Evolutionary conservation across 2,329 filamentous ascomycete species (phyloP), one percentile per base, ranked within the genome.

Genomic region (Clarireedia sp.): DNA sequence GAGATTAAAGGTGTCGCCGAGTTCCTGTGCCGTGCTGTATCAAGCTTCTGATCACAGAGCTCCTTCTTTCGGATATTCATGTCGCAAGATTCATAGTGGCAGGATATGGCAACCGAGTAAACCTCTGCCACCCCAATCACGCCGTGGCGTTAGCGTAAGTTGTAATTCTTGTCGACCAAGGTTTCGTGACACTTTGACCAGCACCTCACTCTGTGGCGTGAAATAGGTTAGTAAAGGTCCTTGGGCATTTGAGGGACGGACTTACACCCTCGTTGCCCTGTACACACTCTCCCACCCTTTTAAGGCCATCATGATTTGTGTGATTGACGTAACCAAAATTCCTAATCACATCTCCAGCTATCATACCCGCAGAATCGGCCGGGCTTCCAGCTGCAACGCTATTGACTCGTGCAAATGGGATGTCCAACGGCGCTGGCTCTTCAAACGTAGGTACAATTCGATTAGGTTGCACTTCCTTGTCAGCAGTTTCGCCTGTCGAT

Each of bases 21-120:
- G n/a, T 24, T 21, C 12, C 43, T 46, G 6, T 16, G 19, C 16
- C 24, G 23, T 24, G 5, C 10, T 23, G 21, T 21, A 61, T 62
- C 57, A 54, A 58, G 58, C 55, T 24, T 7, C 17, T 21, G 23
- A 7, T 57, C 60, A 57, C 58, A 43, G 24, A 60, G 63, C 57
- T 56, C 59, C 56, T 56, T 33, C 43, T 52, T 40, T 19, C 14
- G 21, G 23, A n/a, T 24, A 26, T 26, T 38, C 10, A 48, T 53
- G 21, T 4, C 16, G n/a, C 21, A n/a, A 51, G 29, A 16, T 40
- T 79, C 75, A 95, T 55, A 95, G 63, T 24, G 89, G 90, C 62
- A 96, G 73, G 60, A 97, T 81, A 73, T 96, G 91, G 70, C 92
- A 99, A 54, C 92, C 92, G 65, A 99, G 74, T 69, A 95, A 74